Conservation (phyloP, 108 stramenopile species). For the Schizochytrium sp. region DNA sequence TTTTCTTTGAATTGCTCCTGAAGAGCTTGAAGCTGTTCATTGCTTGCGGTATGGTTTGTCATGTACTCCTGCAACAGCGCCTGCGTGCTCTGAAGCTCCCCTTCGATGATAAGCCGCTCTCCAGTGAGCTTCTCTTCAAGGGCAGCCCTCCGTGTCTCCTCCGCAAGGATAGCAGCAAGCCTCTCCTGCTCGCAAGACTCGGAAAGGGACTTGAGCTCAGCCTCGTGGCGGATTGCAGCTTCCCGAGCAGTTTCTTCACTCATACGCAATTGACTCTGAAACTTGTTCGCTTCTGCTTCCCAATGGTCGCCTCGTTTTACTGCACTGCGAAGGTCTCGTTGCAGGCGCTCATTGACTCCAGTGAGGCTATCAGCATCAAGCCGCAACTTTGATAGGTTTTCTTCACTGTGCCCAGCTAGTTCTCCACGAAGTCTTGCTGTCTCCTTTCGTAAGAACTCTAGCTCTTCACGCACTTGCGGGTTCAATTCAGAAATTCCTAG, state of each 20-base stretch:
- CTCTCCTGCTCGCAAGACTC: background rate
- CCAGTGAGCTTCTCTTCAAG: background rate
- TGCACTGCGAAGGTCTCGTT: background rate
- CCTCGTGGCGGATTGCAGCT: background rate
- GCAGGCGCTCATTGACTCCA: slow-evolving; percentile 15
- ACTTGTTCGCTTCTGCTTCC: background rate
- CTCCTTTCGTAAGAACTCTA: slow-evolving; percentile 31
- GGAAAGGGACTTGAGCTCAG: background rate
- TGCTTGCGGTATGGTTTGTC: background rate
- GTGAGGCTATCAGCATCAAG: background rate
- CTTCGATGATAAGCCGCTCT: background rate
- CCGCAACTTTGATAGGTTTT: background rate
- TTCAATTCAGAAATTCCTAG: slow-evolving; percentile 33
- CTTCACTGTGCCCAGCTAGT: slow-evolving; percentile 24
- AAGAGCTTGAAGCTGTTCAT: slow-evolving; percentile 2
- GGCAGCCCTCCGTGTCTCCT: background rate
- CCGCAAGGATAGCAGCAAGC: background rate
- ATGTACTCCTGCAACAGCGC: background rate
- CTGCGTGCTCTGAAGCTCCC: background rate
- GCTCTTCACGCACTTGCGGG: slow-evolving; percentile 19
- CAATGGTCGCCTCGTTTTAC: slow-evolving; percentile 35
- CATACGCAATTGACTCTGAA: background rate
- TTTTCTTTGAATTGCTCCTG: background rate
- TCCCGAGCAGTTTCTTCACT: background rate
- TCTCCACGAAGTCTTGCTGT: background rate